phyloP scores from a whole-genome alignment of 257 asterid species.

The Scutellaria minor region DNA sequence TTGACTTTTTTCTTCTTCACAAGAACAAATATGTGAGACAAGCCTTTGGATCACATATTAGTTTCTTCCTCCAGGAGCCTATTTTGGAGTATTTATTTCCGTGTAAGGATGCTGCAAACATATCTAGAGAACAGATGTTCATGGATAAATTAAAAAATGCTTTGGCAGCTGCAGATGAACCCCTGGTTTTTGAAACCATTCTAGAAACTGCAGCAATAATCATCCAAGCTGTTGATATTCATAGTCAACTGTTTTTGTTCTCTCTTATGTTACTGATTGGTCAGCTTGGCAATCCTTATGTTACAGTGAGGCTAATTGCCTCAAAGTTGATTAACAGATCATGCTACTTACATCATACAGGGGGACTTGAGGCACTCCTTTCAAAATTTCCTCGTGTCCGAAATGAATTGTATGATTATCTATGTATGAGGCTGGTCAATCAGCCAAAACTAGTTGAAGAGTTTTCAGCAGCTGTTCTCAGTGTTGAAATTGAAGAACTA shows the following conservation, averaged over 20 bases:
- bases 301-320: conserved; percentile 72
- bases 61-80: conserved; percentile 73
- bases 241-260: conserved; percentile 71
- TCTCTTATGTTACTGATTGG: conserved; percentile 78
- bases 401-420: conserved; percentile 79
- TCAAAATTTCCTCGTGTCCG: conserved; percentile 66
- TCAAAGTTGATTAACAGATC: conserved; percentile 74
- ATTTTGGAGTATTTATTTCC: conserved; percentile 64
- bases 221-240: conserved; percentile 70
- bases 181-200: conserved; percentile 76
- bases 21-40: conserved; percentile 75
- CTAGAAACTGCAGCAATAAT: conserved; percentile 80
- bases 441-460: conserved; percentile 81
- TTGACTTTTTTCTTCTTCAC: conserved; percentile 73
- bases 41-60: conserved; percentile 73
- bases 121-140: conserved; percentile 79
- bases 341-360: conserved; percentile 60
- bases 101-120: conserved; percentile 52
- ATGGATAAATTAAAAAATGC: conserved; percentile 89
- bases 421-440: conserved; percentile 64
- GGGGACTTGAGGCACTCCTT: conserved; percentile 75
- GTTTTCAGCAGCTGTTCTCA: conserved; percentile 84
- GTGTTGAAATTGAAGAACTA: conserved; percentile 78
- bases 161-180: conserved; percentile 75
- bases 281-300: conserved; percentile 76